Evolutionary conservation across 805 yeast species (phyloP).

Genomic region (Candida orba): DNA sequence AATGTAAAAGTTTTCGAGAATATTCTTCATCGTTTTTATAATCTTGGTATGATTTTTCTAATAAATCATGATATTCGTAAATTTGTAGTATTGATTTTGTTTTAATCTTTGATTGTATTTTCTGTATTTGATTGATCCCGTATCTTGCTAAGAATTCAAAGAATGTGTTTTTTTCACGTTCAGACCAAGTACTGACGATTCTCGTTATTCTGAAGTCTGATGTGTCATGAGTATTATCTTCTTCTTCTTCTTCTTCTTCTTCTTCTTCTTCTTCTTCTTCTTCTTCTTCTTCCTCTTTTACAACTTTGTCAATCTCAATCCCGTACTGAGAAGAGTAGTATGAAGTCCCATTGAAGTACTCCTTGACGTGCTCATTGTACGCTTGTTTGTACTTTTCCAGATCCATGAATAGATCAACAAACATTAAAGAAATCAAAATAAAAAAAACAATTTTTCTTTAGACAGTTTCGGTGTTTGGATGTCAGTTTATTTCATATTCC

Average conservation of each 20-base stretch:
- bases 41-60: constrained; percentile 25
- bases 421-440: neutral
- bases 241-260: too few relatives aligned
- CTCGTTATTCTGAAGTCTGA: neutral
- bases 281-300: too few relatives aligned
- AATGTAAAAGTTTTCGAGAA: constrained; percentile 24
- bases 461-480: constrained; percentile 4
- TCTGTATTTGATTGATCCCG: constrained; percentile 40
- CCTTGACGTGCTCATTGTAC: neutral
- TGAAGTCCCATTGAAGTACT: too few relatives aligned
- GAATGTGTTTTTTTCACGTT: constrained; percentile 43
- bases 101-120: constrained; percentile 32
- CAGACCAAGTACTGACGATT: constrained; percentile 37
- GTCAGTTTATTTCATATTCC: constrained; percentile 7
- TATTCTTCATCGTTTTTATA: constrained; percentile 19
- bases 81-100: constrained; percentile 39
- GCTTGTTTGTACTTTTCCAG: neutral
- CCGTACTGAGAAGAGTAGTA: too few relatives aligned
- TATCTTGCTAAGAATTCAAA: constrained; percentile 42
- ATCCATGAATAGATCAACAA: too few relatives aligned
- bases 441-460: neutral
- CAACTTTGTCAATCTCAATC: too few relatives aligned
- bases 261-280: too few relatives aligned
- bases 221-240: neutral
- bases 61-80: constrained; percentile 33